Evolutionary conservation across 306 rosid genomes (phyloP), one percentile per base, ranked within the genome.

Genomic region (Luffa aegyptiaca): DNA sequence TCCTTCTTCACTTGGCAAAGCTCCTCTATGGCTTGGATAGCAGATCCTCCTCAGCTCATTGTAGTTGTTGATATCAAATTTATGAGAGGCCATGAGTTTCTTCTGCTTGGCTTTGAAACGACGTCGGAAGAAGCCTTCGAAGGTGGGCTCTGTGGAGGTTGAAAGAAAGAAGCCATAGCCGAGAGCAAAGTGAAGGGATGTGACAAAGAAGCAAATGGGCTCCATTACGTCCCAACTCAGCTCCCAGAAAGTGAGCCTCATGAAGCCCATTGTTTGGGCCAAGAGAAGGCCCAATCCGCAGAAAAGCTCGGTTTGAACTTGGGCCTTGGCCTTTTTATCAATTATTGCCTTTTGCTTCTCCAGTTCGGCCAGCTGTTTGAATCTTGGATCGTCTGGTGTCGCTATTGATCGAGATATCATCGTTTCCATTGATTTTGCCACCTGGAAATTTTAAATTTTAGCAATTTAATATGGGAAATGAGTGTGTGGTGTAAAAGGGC

Each of bases 191-290:
- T 90, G 81, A 1, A 91, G 18, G 2, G 97, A 90, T 0, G 94
- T 79, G 2, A 84, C 81, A 26, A 95, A 95, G 86, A 95, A 95
- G 80, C 99, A 95, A 39, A 93, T 90, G 79, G 99, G 99, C 57
- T 95, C 99, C 99, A 95, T 95, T 20, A 95, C 97, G 79, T 95
- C 99, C 97, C 99, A 95, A 5, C 88, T 91, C 9, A 95, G 83
- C 80, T 95, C 99, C 97, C 97, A 95, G 51, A 95, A 95, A 0
- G 97, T 95, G 6, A 95, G 92, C 86, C 97, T 88, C 89, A 93
- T 90, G 76, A 91, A 90, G 5, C 88, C 93, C 16, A 88, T 55
- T 1, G 92, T 92, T 59, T 95, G 97, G 51, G 49, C 57, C 10
- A 83, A 10, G 0, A 92, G 5, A 0, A 91, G 79, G 44, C 92